Base-by-base conservation (phyloP, 441 rosid species). In the Sinapis alba region DNA sequence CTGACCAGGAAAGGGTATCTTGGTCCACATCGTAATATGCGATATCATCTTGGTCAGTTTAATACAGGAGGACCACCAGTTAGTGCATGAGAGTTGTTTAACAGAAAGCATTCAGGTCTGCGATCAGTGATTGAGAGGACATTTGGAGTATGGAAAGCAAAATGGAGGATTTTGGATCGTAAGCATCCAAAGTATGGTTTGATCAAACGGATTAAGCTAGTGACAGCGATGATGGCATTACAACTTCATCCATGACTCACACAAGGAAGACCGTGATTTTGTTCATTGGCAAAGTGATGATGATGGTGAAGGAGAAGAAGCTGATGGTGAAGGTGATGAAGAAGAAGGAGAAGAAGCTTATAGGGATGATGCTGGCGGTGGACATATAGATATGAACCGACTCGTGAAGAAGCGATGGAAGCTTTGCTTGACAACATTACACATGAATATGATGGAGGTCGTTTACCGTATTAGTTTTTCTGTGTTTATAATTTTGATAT, bases 141-240 rank as follows among this genome's bases (percentile, higher is more conserved):
- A 58, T 27, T 59, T 59, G 20, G 63, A 27, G 63, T 58, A 15
- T 60, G 64, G 13, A 60, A 59, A 23, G 8, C 15, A 56, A 56
- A 56, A 11, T 36, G n/a, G 30, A 56, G 16, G 5, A 21, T 23
- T 23, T 28, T 60, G 19, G 64, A 60, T 15, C 41, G 41, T 60
- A 28, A 28, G 13, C 64, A 60, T 21, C 64, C 41, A n/a, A 60
- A 60, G 15, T 60, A 60, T 60, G 21, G 6, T n/a, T 3, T 60
- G 21, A 6, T 0, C 4, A 27, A 60, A 10, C 28, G 41, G 63
- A 26, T 58, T 2, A 58, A 23, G 20, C 7, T 45, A 5, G 53
- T 45, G 15, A 45, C 53, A 23, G 0, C 19, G 2, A 15, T 20
- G 0, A 26, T 58, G 41, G 2, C 38, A 27, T 18, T 56, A 11